Percentiles rank a stretch among this genome's conserved stretches.
Evolutionary conservation across 495 filamentous ascomycete genomes (phyloP).

Genomic region (Aspergillus campestris): DNA sequence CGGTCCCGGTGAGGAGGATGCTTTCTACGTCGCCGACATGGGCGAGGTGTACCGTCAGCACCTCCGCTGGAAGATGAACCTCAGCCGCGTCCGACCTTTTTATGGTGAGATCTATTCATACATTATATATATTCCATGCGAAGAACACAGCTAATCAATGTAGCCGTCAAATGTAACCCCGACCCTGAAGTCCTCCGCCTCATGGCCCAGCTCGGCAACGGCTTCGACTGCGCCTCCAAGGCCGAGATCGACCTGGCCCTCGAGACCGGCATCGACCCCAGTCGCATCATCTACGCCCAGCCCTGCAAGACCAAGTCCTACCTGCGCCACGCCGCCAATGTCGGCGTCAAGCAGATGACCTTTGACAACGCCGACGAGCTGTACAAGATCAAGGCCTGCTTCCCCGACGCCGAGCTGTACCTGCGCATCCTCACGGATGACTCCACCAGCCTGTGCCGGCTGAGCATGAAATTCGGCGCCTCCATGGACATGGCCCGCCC

Average conservation of each 20-base stretch:
- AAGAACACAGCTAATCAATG: too few relatives aligned
- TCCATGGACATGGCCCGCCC: slow-evolving; percentile 69
- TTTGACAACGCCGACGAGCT: slow-evolving; percentile 98
- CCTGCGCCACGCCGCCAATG: slow-evolving; percentile 73
- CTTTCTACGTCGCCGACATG: slow-evolving; percentile 96
- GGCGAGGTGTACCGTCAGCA: slow-evolving; percentile 99
- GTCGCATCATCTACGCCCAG: slow-evolving; percentile 96
- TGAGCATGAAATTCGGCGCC: slow-evolving; percentile 96
- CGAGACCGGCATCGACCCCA: slow-evolving; percentile 73
- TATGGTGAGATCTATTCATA: slow-evolving; percentile 72
- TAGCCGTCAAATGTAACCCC: slow-evolving; percentile 98
- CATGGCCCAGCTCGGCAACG: slow-evolving; percentile 77
- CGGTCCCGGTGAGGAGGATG: slow-evolving; percentile 85
- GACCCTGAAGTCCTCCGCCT: slow-evolving; percentile 84
- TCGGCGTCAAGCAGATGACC: slow-evolving; percentile 95
- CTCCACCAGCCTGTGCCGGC: slow-evolving; percentile 81
- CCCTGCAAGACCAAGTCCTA: slow-evolving; percentile 99
- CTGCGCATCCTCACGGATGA: slow-evolving; percentile 95
- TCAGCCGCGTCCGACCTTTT: slow-evolving; percentile 89
- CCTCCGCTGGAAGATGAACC: slow-evolving; percentile 91
- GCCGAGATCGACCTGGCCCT: slow-evolving; percentile 89
- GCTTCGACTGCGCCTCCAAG: slow-evolving; percentile 98
- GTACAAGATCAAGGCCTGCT: slow-evolving; percentile 90
- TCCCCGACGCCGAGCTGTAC: slow-evolving; percentile 81
- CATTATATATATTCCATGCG: too few relatives aligned